Base-by-base conservation (phyloP, 352 stramenopile genomes). In the Pythium phragmitis region DNA sequence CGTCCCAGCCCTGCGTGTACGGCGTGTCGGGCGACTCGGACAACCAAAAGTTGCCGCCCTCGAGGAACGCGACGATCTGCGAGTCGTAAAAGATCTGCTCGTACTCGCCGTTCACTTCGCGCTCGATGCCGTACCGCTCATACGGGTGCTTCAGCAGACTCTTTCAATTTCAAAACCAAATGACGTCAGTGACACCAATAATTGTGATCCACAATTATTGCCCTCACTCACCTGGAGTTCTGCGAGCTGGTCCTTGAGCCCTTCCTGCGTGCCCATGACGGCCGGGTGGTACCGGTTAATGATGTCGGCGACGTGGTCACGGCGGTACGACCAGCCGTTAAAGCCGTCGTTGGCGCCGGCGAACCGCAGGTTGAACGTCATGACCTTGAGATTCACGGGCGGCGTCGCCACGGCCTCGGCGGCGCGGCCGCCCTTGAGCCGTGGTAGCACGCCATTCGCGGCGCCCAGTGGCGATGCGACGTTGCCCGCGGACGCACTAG, bases 311-410 rank as follows among this genome's bases (percentile, higher is more conserved):
- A 77, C 55, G 57, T 80, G 73, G 21, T 70, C 61, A 17, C 67
- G 65, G 23, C 73, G 73, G 54, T 77, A 68, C 6, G 54, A 62
- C 73, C 73, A 80, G 26, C 66, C 64, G 47, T 77, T 76, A 52
- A 54, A 67, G 33, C 73, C 73, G 53, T 80, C 73, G 52, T 48
- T 68, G 5, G 60, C 58, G 30, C 57, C 66, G 16, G 60, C 73
- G 28, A 72, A 80, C 39, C 73, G 73, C 36, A 80, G 39, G 54
- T 80, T 80, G 39, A 80, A 80, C 30, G 73, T 80, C 73, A 80
- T 80, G 60, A 80, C 68, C 55, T 88, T 87, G 59, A 95, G 67
- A 47, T 69, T 81, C 50, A 82, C 13, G 13, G 39, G 54, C 16
- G 80, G 75, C 41, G 76, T 70, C n/a, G 73, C 70, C 41, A 70